Conservation (phyloP, 176 grass and related monocot species). For the Coix lacrymajobi region DNA sequence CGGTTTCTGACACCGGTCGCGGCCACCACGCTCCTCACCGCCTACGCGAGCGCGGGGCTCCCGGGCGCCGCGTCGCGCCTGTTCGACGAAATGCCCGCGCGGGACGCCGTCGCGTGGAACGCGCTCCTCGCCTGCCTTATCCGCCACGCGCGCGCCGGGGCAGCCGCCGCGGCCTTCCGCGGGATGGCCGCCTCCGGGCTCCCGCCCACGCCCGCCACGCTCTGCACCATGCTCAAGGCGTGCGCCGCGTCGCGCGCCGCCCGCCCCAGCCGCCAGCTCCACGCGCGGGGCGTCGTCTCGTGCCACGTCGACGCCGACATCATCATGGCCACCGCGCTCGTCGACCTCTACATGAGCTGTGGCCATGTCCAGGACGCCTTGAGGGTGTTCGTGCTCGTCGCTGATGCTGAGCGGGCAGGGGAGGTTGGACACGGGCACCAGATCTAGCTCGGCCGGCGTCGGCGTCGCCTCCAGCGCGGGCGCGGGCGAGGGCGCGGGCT, state of each 20-base stretch:
- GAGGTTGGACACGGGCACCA: conserved; percentile 42
- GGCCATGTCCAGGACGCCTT: conserved; percentile 42
- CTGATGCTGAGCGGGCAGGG: no score
- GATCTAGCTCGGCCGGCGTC: conserved; percentile 31
- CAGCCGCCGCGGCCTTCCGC: neutral
- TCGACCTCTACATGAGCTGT: conserved; percentile 58
- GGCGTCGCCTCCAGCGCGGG: neutral
- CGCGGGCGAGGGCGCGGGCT: neutral
- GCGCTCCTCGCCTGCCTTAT: conserved; percentile 52
- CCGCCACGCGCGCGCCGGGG: conserved; percentile 24
- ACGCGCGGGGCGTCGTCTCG: conserved; percentile 20
- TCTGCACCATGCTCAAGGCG: conserved; percentile 55
- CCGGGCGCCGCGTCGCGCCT: conserved; percentile 27
- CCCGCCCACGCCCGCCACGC: conserved; percentile 30
- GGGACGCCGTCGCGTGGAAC: conserved; percentile 64
- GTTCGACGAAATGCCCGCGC: conserved; percentile 56
- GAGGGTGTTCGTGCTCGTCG: conserved; percentile 17
- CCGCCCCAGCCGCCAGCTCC: conserved; percentile 40
- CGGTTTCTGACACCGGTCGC: no score
- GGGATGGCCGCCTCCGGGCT: conserved; percentile 1
- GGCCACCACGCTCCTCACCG: conserved; percentile 45
- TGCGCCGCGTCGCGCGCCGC: conserved; percentile 21
- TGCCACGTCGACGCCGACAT: conserved; percentile 9
- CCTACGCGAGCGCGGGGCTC: conserved; percentile 30
- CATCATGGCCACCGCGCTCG: conserved; percentile 34